A percentile compares a stretch with the other conserved stretches of the same genome.
Evolutionary conservation across 371 early-diverging fungal genomes (phyloP).

Genomic region (Mortierella sp.): DNA sequence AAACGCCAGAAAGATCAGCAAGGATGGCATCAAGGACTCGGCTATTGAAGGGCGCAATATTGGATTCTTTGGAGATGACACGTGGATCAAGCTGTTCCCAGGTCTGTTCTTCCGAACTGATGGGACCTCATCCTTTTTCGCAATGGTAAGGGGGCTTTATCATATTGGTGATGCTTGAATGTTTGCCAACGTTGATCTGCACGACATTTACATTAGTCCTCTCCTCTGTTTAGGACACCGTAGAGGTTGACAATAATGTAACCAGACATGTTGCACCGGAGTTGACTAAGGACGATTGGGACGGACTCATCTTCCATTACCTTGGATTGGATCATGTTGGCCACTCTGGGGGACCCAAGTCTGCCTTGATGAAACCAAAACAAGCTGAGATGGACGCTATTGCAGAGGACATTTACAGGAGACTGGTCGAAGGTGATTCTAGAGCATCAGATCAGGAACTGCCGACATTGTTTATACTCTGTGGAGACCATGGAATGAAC

Average conservation of each 20-base stretch:
- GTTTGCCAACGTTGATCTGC: too few species aligned
- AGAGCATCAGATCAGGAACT: slow-evolving; percentile 50
- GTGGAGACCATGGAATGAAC: slow-evolving; percentile 99
- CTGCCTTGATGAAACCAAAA: slow-evolving; percentile 80
- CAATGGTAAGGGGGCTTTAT: slow-evolving; percentile 66
- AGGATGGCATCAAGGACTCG: background rate
- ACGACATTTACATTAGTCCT: too few species aligned
- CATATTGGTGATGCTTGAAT: too few species aligned
- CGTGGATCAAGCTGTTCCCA: slow-evolving; percentile 91
- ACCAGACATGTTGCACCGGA: slow-evolving; percentile 80
- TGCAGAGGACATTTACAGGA: slow-evolving; percentile 63
- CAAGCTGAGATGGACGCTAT: slow-evolving; percentile 84
- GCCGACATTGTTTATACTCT: slow-evolving; percentile 89
- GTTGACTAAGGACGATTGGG: slow-evolving; percentile 76
- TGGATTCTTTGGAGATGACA: slow-evolving; percentile 96
- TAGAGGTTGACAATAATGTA: slow-evolving; percentile 83
- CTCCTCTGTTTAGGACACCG: slow-evolving; percentile 66
- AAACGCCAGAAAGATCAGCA: background rate
- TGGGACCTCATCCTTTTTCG: slow-evolving; percentile 86
- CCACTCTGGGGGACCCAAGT: slow-evolving; percentile 87
- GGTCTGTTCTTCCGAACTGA: slow-evolving; percentile 69
- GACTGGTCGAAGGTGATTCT: slow-evolving; percentile 41
- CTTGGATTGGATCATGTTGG: slow-evolving; percentile 97
- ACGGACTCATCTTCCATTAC: slow-evolving; percentile 89
- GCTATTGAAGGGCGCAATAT: slow-evolving; percentile 53